Evolutionary conservation across 1,139 yeast species (phyloP), one percentile per base, ranked within the genome.

Genomic region (Nakaseomyces uthaithaninus): DNA sequence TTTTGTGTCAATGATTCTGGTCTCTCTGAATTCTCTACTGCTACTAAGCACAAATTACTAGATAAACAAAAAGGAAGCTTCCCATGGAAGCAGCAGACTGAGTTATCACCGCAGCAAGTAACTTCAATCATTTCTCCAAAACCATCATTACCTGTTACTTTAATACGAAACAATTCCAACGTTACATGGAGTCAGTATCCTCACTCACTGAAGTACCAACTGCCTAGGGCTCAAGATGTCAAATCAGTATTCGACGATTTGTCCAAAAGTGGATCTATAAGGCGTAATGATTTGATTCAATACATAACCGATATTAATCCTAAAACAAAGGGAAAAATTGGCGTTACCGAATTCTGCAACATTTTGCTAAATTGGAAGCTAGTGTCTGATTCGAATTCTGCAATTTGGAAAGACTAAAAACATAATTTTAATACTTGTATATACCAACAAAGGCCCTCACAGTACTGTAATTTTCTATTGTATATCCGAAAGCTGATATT

Each of bases 11-110:
- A 67, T 33, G 68, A 71, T 41, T 71, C 75, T 58, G 66, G 48
- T 71, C 71, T 57, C 81, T 78, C 62, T 89, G 95, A 53, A 91
- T 91, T 44, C 61, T 72, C 50, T 77, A 84, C 49, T 75, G 60
- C 58, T 27, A 51, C 54, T 6, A 53, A 50, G 26, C 58, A 57
- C 40, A 85, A 63, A 72, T 83, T 55, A 72, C 80, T 52, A 67
- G 72, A 54, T 76, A 85, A 66, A 71, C 77, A 45, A 72, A 80
- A 57, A 67, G 68, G 43, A 72, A 87, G 49, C 44, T 66, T 55
- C 46, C 50, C 48, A 44, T 65, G 68, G 65, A 52, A 43, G 40
- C 49, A 48, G 41, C 59, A 49, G 30, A 25, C 42, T 8, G 53
- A 52, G 1, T 33, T 57, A 12, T 41, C 56, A 6, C 59, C 39